Evolutionary conservation across 2,329 filamentous ascomycete genomes (phyloP).

Genomic region (Botrytis pseudocinerea): DNA sequence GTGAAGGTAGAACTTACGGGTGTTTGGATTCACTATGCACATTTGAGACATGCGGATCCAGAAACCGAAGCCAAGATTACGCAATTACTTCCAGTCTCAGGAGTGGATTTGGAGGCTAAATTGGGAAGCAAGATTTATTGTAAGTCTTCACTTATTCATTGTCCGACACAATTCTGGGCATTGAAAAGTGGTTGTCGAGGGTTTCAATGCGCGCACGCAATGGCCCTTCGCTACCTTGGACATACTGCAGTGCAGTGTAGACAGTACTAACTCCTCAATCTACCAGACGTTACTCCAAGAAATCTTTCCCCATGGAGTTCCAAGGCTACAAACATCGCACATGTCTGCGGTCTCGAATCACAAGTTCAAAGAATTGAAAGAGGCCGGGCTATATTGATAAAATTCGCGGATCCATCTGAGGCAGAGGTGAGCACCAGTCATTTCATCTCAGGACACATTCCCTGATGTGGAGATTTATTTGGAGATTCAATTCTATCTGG

Average conservation of each 20-base stretch:
- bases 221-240: not conserved
- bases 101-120: conserved; percentile 26
- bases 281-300: conserved; percentile 72
- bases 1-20: conserved; percentile 35
- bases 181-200: not conserved
- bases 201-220: not conserved
- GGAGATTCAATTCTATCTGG: not conserved
- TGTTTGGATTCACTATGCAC: conserved; percentile 38
- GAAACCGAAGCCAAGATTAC: conserved; percentile 32
- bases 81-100: conserved; percentile 34
- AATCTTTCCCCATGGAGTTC: conserved; percentile 97
- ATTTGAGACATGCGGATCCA: conserved; percentile 32
- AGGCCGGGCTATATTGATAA: conserved; percentile 73
- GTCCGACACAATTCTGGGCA: too few relatives aligned
- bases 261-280: conserved; percentile 19
- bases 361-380: conserved; percentile 79
- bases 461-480: too few relatives aligned
- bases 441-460: not conserved
- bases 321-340: conserved; percentile 89
- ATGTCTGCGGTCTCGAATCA: conserved; percentile 79
- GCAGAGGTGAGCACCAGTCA: conserved; percentile 8
- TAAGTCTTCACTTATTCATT: not conserved
- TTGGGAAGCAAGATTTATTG: conserved; percentile 22
- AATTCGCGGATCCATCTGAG: conserved; percentile 54
- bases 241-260: not conserved